A percentile compares a stretch with the other conserved stretches of the same genome.
Evolutionary conservation across 2,329 filamentous ascomycete species (phyloP).

Genomic region (Botrytis sinoallii): DNA sequence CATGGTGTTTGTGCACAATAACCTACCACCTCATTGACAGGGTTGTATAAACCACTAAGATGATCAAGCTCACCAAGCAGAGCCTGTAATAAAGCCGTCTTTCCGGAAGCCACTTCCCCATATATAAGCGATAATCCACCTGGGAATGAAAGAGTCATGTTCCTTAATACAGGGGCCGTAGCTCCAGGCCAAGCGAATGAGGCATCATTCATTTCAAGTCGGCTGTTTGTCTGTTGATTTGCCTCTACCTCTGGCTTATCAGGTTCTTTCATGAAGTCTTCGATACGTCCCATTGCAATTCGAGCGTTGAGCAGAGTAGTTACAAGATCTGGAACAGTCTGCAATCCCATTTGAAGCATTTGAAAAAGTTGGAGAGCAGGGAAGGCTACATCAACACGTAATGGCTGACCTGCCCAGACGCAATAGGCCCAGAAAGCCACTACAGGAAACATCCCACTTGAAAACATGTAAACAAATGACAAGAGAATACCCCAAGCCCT

Average conservation of each 20-base stretch:
- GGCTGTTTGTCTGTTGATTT: conserved; percentile 20
- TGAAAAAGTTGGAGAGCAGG: conserved; percentile 79
- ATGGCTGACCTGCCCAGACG: conserved; percentile 59
- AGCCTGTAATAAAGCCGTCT: conserved; percentile 46
- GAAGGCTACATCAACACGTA: conserved; percentile 81
- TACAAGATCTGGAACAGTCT: conserved; percentile 71
- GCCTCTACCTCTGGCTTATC: conserved; percentile 60
- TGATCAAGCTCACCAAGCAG: conserved; percentile 37
- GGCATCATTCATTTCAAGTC: conserved; percentile 56
- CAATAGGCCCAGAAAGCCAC: conserved; percentile 82
- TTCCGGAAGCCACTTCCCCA: conserved; percentile 63
- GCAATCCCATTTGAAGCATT: conserved; percentile 70
- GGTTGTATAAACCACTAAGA: conserved; percentile 40
- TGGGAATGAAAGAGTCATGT: conserved; percentile 54
- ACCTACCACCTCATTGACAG: conserved; percentile 55
- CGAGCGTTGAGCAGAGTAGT: conserved; percentile 76
- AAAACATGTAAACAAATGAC: conserved; percentile 65
- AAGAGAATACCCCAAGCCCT: conserved; percentile 63
- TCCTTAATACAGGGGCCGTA: conserved; percentile 50
- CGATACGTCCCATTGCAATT: conserved; percentile 78
- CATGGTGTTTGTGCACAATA: conserved; percentile 66
- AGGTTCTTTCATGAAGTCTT: conserved; percentile 82
- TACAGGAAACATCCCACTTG: conserved; percentile 73
- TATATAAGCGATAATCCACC: conserved; percentile 57
- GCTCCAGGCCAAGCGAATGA: conserved; percentile 79